A percentile compares a stretch with the other conserved stretches of the same genome.
phyloP scores from a whole-genome alignment of 768 basidiomycete species.

The Tulasnella calospora region DNA sequence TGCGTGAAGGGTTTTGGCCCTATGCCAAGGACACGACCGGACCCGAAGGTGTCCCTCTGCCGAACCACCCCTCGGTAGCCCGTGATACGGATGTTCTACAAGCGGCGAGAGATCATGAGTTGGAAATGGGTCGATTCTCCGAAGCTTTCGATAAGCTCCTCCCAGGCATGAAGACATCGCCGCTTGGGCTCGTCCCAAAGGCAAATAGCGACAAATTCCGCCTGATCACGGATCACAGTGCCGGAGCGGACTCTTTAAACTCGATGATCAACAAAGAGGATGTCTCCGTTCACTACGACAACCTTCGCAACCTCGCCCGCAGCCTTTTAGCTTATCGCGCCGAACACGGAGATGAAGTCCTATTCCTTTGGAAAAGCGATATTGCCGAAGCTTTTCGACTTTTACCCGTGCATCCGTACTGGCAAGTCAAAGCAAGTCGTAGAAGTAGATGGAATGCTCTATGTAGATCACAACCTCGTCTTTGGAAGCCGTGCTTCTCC shows the following conservation, averaged over 20 bases:
- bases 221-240: conserved; percentile 42
- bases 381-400: conserved; percentile 39
- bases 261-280: conserved; percentile 36
- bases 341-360: background rate
- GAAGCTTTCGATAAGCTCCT: conserved; percentile 36
- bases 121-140: conserved; percentile 30
- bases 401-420: conserved; percentile 39
- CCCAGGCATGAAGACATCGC: conserved; percentile 45
- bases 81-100: conserved; percentile 32
- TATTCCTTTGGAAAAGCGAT: conserved; percentile 39
- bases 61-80: background rate
- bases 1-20: conserved; percentile 47
- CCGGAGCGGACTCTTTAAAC: conserved; percentile 38
- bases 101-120: conserved; percentile 32
- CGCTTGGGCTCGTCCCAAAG: conserved; percentile 42
- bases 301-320: conserved; percentile 37
- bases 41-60: conserved; percentile 29
- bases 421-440: conserved; percentile 44
- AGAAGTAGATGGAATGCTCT: conserved; percentile 30
- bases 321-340: conserved; percentile 4
- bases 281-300: conserved; percentile 36
- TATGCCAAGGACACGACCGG: conserved; percentile 33
- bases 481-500: conserved; percentile 37
- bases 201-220: conserved; percentile 36
- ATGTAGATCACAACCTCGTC: conserved; percentile 37